phyloP scores from a whole-genome alignment of 768 basidiomycete genomes.

The Pleurotus tuoliensis region DNA sequence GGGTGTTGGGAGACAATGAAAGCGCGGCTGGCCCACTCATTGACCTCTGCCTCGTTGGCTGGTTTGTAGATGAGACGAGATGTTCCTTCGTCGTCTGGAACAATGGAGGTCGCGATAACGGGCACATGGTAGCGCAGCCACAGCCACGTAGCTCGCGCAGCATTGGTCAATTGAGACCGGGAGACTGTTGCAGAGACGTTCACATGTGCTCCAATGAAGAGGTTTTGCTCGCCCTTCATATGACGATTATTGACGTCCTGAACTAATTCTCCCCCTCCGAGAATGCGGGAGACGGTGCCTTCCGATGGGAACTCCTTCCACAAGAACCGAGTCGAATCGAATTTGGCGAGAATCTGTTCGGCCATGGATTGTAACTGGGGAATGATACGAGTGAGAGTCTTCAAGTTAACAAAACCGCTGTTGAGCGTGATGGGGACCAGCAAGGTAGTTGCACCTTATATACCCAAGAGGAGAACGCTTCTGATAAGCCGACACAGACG shows the following conservation, averaged over 20 bases:
- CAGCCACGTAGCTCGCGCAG: constrained; percentile 15
- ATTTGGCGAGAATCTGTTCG: constrained; percentile 9
- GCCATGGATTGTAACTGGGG: background rate
- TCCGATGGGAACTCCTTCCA: constrained; percentile 9
- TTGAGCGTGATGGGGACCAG: too few species aligned
- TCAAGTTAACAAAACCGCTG: too few species aligned
- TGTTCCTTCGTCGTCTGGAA: constrained; percentile 13
- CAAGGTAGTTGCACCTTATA: too few species aligned
- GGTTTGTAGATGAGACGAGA: constrained; percentile 10
- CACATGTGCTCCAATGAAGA: constrained; percentile 16
- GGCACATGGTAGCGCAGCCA: constrained; percentile 17
- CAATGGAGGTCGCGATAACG: constrained; percentile 14
- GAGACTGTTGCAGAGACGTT: constrained; percentile 9
- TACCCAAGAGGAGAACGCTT: too few species aligned
- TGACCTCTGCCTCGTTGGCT: background rate
- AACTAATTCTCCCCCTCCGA: constrained; percentile 16
- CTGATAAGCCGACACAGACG: too few species aligned
- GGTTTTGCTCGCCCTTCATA: constrained; percentile 18
- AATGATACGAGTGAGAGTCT: too few species aligned
- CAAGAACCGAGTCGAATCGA: constrained; percentile 11
- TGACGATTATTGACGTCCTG: constrained; percentile 17
- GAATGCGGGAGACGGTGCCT: constrained; percentile 7
- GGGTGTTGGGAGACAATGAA: constrained; percentile 9
- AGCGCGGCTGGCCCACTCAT: constrained; percentile 19
- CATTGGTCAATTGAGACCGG: constrained; percentile 2